Percentiles rank a stretch among this genome's conserved stretches.
phyloP scores from a whole-genome alignment of 257 asterid genomes.

The Lavandula angustifolia region DNA sequence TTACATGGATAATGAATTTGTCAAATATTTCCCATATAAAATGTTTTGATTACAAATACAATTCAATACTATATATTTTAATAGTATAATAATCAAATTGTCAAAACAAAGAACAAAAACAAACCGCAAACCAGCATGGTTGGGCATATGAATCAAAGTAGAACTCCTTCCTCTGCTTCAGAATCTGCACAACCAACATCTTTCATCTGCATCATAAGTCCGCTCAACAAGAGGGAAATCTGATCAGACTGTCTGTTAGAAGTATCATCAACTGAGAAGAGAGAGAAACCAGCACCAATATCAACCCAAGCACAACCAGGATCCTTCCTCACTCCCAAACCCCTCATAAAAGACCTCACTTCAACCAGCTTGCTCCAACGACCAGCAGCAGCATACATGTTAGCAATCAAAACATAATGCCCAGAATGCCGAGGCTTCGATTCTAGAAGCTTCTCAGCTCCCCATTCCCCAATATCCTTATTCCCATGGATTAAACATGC shows the following conservation, averaged over 20 bases:
- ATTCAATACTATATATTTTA: too few relatives aligned
- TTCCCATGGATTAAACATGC: constrained; percentile 79
- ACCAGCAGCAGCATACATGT: constrained; percentile 88
- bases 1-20: too few relatives aligned
- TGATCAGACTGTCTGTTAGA: constrained; percentile 49
- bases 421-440: constrained; percentile 70
- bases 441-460: constrained; percentile 74
- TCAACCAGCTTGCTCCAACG: constrained; percentile 65
- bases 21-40: too few relatives aligned
- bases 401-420: constrained; percentile 75
- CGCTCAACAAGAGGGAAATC: constrained; percentile 48
- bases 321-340: constrained; percentile 72
- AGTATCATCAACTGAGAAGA: constrained; percentile 65
- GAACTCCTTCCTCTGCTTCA: constrained; percentile 42
- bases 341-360: constrained; percentile 75
- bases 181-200: constrained; percentile 45
- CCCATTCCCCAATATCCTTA: constrained; percentile 80
- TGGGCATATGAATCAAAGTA: too few relatives aligned
- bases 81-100: too few relatives aligned
- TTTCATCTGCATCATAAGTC: constrained; percentile 60
- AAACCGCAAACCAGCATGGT: too few relatives aligned
- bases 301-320: constrained; percentile 88
- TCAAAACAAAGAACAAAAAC: too few relatives aligned
- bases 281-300: constrained; percentile 62
- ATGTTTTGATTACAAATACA: too few relatives aligned